phyloP scores from a whole-genome alignment of 345 rosid genomes.

The Pelargonium nanum region DNA sequence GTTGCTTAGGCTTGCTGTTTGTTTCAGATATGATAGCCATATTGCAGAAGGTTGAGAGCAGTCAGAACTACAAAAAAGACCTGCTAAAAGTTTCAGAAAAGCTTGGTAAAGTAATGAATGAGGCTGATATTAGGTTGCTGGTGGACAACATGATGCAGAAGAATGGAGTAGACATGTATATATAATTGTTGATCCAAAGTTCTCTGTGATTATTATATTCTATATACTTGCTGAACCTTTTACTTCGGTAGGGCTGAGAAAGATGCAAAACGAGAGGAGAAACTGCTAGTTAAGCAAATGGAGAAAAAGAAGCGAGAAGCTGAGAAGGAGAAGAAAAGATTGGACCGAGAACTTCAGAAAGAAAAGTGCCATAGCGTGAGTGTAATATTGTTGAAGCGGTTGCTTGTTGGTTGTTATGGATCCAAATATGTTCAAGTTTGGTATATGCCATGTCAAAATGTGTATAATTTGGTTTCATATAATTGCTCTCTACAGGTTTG shows the following conservation, averaged over 20 bases:
- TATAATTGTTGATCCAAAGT: constrained; percentile 6
- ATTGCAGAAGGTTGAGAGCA: constrained; percentile 32
- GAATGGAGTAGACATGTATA: constrained; percentile 49
- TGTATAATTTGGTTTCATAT: no score
- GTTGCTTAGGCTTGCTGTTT: constrained; percentile 14
- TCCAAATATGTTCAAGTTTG: no score
- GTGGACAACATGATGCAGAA: constrained; percentile 44
- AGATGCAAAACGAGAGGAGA: constrained; percentile 53
- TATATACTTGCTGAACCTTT: background rate
- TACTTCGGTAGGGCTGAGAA: constrained; percentile 40
- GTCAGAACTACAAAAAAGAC: constrained; percentile 20
- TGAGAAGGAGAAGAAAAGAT: constrained; percentile 72
- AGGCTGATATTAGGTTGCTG: constrained; percentile 49
- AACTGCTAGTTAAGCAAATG: constrained; percentile 47
- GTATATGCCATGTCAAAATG: no score
- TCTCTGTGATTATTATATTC: background rate
- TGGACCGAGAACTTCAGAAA: constrained; percentile 51
- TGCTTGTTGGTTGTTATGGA: background rate
- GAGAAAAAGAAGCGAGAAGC: constrained; percentile 56
- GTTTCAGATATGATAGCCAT: constrained; percentile 54
- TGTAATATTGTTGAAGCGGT: background rate
- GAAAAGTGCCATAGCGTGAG: constrained; percentile 53
- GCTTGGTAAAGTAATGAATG: constrained; percentile 47
- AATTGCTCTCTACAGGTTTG: no score
- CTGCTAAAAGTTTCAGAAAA: constrained; percentile 42